A percentile compares a stretch with the other conserved stretches of the same genome.
These are phyloP conservation scores for Talaromyces sp. DNA, from an alignment of 2,329 filamentous ascomycete genomes.

Conservation along the genomic window DNA sequence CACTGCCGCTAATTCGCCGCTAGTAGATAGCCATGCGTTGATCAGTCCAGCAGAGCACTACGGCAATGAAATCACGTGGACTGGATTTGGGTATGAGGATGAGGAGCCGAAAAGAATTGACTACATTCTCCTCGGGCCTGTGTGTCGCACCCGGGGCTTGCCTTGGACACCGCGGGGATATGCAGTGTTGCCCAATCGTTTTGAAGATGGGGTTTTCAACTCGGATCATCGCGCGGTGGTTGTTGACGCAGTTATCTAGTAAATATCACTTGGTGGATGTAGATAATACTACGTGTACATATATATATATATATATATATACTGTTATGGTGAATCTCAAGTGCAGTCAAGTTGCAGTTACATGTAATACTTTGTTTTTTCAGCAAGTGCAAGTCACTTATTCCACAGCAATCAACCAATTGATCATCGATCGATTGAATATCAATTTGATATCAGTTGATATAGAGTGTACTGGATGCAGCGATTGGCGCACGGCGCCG, in stretches of 20 bases:
- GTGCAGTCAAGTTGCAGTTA: no score
- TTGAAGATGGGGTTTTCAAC: slow-evolving; percentile 52
- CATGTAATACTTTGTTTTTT: no score
- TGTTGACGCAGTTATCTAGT: slow-evolving; percentile 39
- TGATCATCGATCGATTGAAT: no score
- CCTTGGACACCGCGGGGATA: slow-evolving; percentile 45
- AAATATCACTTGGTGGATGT: not conserved
- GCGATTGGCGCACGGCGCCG: not conserved
- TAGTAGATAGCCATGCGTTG: slow-evolving; percentile 35
- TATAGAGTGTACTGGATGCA: no score
- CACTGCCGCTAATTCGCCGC: slow-evolving; percentile 32
- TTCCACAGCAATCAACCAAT: no score
- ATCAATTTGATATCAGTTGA: no score
- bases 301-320: not conserved
- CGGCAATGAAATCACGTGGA: slow-evolving; percentile 51
- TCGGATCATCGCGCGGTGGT: slow-evolving; percentile 57
- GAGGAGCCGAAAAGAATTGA: slow-evolving; percentile 45
- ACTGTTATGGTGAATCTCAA: no score
- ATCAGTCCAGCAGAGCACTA: slow-evolving; percentile 38
- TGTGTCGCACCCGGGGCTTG: slow-evolving; percentile 2
- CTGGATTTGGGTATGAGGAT: slow-evolving; percentile 46
- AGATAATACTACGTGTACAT: not conserved
- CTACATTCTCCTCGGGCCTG: slow-evolving; percentile 46
- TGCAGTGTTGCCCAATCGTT: slow-evolving; percentile 50
- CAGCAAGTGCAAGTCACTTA: no score